Percentiles rank a stretch among this genome's conserved stretches.
These are phyloP conservation scores for Pleurotus giganteus DNA, from an alignment of 768 basidiomycete genomes.

Conservation along the genomic window DNA sequence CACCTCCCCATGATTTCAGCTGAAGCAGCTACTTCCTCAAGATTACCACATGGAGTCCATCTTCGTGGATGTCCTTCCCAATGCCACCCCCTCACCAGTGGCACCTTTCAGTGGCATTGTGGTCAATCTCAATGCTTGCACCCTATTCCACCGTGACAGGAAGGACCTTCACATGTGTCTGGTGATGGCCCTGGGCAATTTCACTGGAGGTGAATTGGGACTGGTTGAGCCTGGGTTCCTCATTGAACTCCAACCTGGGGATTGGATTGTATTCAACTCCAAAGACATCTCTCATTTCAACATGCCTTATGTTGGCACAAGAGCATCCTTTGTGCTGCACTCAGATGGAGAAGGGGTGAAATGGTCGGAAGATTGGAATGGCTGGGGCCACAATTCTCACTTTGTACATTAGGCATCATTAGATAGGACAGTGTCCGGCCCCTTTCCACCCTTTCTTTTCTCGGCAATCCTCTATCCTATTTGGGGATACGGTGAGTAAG, in stretches of 20 bases:
- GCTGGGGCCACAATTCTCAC: neutral
- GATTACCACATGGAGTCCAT: constrained; percentile 10
- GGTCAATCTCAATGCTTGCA: constrained; percentile 22
- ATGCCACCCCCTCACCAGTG: constrained; percentile 11
- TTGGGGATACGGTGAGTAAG: too few relatives aligned
- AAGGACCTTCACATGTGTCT: constrained; percentile 22
- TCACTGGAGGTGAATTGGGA: constrained; percentile 22
- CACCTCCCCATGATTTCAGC: neutral
- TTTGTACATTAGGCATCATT: too few relatives aligned
- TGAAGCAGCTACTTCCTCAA: constrained; percentile 8
- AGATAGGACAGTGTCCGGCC: too few relatives aligned
- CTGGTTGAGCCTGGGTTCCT: constrained; percentile 23
- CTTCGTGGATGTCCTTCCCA: constrained; percentile 16
- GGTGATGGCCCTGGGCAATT: constrained; percentile 19
- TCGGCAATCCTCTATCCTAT: too few relatives aligned
- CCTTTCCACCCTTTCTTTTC: too few relatives aligned
- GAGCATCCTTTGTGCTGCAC: constrained; percentile 20
- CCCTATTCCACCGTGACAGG: constrained; percentile 19
- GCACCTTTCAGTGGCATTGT: constrained; percentile 22
- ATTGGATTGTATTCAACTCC: constrained; percentile 22
- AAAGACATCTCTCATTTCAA: constrained; percentile 23
- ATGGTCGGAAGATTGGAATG: constrained; percentile 8
- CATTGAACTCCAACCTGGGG: constrained; percentile 16
- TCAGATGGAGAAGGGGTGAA: constrained; percentile 12
- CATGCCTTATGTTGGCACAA: constrained; percentile 16